Evolutionary conservation across 192 early-diverging fungal genomes (phyloP), one percentile per base, ranked within the genome.

Genomic region (Linnemannia zychae): DNA sequence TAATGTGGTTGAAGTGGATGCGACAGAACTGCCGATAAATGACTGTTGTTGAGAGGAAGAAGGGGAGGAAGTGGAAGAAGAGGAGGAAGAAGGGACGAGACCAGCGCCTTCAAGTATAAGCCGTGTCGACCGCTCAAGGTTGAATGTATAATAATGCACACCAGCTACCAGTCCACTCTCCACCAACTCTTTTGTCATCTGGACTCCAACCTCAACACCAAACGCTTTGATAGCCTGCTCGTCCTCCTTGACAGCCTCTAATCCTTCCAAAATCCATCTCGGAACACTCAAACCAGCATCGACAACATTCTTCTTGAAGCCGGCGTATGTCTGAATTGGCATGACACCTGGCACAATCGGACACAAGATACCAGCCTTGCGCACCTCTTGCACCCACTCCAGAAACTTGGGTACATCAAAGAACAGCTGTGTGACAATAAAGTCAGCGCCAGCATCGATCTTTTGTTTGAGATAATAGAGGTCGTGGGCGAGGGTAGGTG

Each of bases 371-470:
- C 78, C 93, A 3, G 94, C 91, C 77, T 92, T 93, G 20, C 82
- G 68, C 48, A 63, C 57, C 57, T 63, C 28, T 13, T 90, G 85
- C 47, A 94, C 91, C 94, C 96, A 99, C 15, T 84, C 77, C 22
- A 97, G 48, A 88, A 97, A 99, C 52, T 90, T 13, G 46, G 96
- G 92, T 7, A 90, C 87, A 82, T 99, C 97, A 86, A 96, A 99
- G 74, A 98, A 98, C n/a, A 99, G 81, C 88, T 99, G 98, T 24
- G 98, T 97, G 53, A 99, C 93, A 33, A 98, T 92, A 74, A 97
- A 95, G 79, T 99, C 97, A 0, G 97, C 98, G 15, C 97, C 97
- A 2, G 97, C 95, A 53, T 96, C 92, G 12, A 96, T 89, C 84
- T 99, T 99, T 31, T 89, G 92, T 52, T 95, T 94, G 63, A 99